Conservation (phyloP, 2,329 filamentous ascomycete species). For the Diaporthe helianthi region DNA sequence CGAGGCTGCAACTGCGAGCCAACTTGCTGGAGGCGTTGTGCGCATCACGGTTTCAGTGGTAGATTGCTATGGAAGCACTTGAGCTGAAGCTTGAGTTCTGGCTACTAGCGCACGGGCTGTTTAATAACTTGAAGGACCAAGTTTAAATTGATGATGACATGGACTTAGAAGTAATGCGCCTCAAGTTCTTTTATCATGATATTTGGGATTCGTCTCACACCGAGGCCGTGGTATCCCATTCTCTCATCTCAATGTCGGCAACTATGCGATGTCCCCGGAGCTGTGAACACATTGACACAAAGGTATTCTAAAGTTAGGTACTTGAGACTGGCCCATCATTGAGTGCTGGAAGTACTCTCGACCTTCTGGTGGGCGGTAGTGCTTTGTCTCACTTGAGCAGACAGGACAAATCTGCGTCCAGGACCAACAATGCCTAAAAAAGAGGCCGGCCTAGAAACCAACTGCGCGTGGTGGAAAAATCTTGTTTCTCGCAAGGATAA, state of each 20-base stretch:
- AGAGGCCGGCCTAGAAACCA: background rate
- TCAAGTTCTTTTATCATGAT: no score
- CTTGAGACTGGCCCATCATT: no score
- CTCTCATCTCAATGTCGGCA: background rate
- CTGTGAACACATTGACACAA: background rate
- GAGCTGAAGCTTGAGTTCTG: fast-evolving
- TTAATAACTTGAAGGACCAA: background rate
- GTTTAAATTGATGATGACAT: background rate
- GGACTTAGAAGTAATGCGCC: no score
- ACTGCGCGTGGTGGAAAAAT: no score
- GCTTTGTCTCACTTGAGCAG: background rate
- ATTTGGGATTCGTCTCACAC: no score
- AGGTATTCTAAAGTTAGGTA: no score
- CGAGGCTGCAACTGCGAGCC: background rate
- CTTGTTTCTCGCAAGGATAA: background rate
- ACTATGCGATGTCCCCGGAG: background rate
- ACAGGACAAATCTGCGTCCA: background rate
- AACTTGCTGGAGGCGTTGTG: slow-evolving; percentile 1
- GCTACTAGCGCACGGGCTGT: no score
- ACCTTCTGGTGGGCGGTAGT: background rate
- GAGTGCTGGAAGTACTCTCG: background rate
- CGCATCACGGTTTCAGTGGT: background rate
- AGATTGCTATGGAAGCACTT: background rate
- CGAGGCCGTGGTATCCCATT: no score
- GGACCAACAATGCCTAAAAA: no score